Conservation (phyloP, 148 eudicot species). For the Persicaria tinctoria region DNA sequence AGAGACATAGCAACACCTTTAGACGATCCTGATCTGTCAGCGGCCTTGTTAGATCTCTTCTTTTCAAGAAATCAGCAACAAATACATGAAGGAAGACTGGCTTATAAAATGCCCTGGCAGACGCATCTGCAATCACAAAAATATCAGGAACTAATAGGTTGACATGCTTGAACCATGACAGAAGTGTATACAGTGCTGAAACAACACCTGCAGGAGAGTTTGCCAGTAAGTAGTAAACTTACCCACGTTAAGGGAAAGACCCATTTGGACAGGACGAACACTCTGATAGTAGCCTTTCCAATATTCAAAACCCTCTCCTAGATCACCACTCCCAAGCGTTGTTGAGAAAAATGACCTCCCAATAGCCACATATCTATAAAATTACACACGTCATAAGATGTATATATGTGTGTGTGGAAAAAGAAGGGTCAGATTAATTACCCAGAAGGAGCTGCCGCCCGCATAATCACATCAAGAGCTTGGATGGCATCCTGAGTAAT, state of each 20-base stretch:
- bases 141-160: neutral
- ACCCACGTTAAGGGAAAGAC: constrained; percentile 55
- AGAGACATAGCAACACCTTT: constrained; percentile 22
- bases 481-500: no score
- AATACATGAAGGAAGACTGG: constrained; percentile 30
- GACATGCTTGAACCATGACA: no score
- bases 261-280: constrained; percentile 57
- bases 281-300: constrained; percentile 62
- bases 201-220: constrained; percentile 16
- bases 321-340: constrained; percentile 28
- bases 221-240: neutral
- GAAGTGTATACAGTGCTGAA: neutral
- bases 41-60: constrained; percentile 18
- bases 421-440: no score
- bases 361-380: constrained; percentile 22
- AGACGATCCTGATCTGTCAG: constrained; percentile 40
- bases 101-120: constrained; percentile 40
- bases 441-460: no score
- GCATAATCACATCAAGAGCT: no score
- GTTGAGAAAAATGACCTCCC: constrained; percentile 41
- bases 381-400: no score
- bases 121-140: constrained; percentile 13
- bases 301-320: constrained; percentile 37
- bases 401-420: no score
- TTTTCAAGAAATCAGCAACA: constrained; percentile 23